Evolutionary conservation across 139 green algal species (phyloP).

Genomic region (Chlamydomonas sp.): DNA sequence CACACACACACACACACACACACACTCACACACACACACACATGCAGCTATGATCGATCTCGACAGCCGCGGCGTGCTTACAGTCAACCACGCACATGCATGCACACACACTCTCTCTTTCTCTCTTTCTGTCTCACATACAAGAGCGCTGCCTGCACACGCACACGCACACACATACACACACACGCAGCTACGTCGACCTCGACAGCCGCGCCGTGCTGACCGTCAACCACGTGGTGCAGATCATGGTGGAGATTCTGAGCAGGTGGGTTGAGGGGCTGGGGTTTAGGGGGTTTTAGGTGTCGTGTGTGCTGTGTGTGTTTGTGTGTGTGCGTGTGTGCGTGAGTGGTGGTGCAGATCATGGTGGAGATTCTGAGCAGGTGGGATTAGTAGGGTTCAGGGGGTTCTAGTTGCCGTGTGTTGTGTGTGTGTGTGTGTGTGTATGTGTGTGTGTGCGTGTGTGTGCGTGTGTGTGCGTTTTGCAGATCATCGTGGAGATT

Average conservation of each 20-base stretch:
- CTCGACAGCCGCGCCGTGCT: slow-evolving; percentile 31
- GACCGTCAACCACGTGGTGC: slow-evolving; percentile 71
- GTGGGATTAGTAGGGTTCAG: neutral
- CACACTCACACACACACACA: no score
- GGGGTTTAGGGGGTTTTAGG: neutral
- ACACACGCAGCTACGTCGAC: slow-evolving; percentile 8
- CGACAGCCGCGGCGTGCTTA: slow-evolving; percentile 49
- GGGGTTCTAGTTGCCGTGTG: neutral
- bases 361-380: slow-evolving; percentile 20
- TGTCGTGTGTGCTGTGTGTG: neutral
- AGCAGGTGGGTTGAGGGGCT: neutral
- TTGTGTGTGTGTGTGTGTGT: neutral
- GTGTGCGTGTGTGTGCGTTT: no score
- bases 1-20: no score
- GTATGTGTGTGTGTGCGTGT: no score
- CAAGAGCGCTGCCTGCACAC: no score
- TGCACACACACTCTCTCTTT: neutral
- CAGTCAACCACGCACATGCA: slow-evolving; percentile 89
- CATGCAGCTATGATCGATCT: no score
- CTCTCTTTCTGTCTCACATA: neutral
- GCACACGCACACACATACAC: no score
- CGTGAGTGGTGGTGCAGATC: slow-evolving; percentile 46
- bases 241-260: slow-evolving; percentile 25
- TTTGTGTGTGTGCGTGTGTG: neutral
- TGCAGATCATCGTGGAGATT: slow-evolving; percentile 32